Conservation (phyloP, 1,284 basidiomycete genomes). For the Puccinia horiana region DNA sequence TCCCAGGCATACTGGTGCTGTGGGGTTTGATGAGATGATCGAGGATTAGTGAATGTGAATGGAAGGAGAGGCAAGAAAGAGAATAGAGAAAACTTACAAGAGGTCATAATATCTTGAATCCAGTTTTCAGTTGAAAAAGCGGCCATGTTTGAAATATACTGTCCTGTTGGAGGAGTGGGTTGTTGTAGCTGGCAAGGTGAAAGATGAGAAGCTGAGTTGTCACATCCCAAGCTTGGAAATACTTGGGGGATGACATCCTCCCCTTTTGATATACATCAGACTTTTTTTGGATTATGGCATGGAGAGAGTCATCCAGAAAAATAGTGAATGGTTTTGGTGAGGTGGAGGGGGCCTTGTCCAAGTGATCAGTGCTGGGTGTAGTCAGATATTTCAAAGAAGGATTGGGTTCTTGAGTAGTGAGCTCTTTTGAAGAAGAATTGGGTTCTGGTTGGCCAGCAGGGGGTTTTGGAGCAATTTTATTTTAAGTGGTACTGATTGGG, state of each 20-base stretch:
- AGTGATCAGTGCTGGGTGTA: not conserved
- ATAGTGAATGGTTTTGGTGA: not conserved
- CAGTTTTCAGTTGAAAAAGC: constrained; percentile 17
- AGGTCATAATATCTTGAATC: not conserved
- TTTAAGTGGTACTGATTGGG: no score
- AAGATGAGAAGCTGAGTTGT: not conserved
- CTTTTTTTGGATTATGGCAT: not conserved
- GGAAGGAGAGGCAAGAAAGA: not conserved
- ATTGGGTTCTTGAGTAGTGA: no score
- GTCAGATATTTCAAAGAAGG: not conserved
- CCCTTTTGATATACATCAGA: not conserved
- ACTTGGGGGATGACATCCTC: not conserved
- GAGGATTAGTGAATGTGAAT: no score
- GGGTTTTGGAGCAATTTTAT: no score
- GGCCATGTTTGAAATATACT: constrained; percentile 4
- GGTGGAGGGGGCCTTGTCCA: not conserved
- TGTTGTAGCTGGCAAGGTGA: not conserved
- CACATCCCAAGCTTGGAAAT: not conserved
- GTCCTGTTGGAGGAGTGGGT: not conserved
- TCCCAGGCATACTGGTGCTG: not conserved
- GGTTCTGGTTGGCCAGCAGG: no score
- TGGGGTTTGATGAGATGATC: no score
- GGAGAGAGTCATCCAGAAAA: not conserved
- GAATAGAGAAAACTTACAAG: not conserved
- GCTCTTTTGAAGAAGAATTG: no score